Evolutionary conservation across 2,329 filamentous ascomycete genomes (phyloP).

Genomic region (Byssochlamys sp.): DNA sequence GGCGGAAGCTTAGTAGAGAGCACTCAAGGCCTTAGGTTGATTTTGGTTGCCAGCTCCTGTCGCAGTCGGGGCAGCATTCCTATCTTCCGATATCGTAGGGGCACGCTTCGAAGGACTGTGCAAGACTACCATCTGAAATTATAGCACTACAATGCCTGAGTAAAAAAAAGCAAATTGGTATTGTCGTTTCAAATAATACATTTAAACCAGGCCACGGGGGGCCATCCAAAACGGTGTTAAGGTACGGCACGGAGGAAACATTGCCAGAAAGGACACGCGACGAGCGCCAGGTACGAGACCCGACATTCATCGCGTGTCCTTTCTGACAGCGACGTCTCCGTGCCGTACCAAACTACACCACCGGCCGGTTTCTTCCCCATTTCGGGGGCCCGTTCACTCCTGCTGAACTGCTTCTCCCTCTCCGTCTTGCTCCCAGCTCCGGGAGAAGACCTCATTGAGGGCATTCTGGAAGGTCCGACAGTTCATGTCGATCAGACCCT

Average conservation of each 20-base stretch:
- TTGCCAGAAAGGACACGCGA: not conserved
- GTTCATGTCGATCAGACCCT: conserved; percentile 58
- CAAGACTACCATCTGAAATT: too few relatives aligned
- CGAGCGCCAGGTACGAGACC: not conserved
- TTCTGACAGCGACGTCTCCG: not conserved
- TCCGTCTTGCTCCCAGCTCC: conserved; percentile 36
- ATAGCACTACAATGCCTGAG: not conserved
- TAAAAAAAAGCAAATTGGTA: not conserved
- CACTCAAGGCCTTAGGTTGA: too few relatives aligned
- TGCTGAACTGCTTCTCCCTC: conserved; percentile 6
- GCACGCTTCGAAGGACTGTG: too few relatives aligned
- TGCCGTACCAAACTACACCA: not conserved
- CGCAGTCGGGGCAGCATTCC: too few relatives aligned
- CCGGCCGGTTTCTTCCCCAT: not conserved
- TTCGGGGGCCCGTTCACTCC: not conserved
- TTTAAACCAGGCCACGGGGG: not conserved
- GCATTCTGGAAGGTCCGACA: conserved; percentile 55
- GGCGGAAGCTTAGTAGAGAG: too few relatives aligned
- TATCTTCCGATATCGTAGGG: too few relatives aligned
- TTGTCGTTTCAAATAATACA: not conserved
- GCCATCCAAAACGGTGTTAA: not conserved
- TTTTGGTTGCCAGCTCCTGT: too few relatives aligned
- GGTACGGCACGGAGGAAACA: not conserved
- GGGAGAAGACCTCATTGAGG: conserved; percentile 51
- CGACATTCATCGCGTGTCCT: not conserved